These are phyloP conservation scores for Leptosphaerulina australis DNA, from an alignment of 2,329 filamentous ascomycete species.

Conservation along the genomic window DNA sequence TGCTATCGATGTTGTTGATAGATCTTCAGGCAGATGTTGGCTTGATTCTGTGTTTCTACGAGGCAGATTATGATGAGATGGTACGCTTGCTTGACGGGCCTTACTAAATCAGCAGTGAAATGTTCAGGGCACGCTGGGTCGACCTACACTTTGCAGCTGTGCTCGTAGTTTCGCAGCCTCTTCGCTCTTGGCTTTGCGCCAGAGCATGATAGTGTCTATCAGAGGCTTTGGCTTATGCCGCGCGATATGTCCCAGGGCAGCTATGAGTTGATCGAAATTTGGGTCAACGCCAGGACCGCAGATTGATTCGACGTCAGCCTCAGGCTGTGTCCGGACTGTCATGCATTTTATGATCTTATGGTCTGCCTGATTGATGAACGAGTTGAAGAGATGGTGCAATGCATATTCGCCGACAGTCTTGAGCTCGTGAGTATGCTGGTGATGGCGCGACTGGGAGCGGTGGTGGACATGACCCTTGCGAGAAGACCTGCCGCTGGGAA, in stretches of 20 bases:
- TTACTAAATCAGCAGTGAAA: conserved; percentile 27
- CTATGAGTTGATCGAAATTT: conserved; percentile 91
- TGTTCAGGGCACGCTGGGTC: background rate
- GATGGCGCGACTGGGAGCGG: conserved; percentile 70
- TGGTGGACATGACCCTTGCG: conserved; percentile 79
- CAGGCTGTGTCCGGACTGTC: conserved; percentile 75
- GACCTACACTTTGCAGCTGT: conserved; percentile 41
- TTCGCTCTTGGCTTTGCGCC: conserved; percentile 96
- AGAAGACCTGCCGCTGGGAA: conserved; percentile 66
- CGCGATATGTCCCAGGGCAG: conserved; percentile 90
- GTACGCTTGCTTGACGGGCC: conserved; percentile 38
- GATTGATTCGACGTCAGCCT: conserved; percentile 84
- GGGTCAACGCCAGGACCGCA: conserved; percentile 89
- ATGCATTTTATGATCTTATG: conserved; percentile 92
- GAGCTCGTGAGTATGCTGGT: conserved; percentile 71
- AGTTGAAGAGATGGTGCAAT: conserved; percentile 93
- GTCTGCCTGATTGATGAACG: conserved; percentile 96
- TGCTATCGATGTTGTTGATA: conserved; percentile 34
- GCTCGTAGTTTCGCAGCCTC: conserved; percentile 61
- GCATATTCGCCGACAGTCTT: conserved; percentile 99
- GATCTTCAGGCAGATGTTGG: conserved; percentile 34
- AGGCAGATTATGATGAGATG: conserved; percentile 34
- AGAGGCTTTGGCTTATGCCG: conserved; percentile 91
- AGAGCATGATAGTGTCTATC: conserved; percentile 97
- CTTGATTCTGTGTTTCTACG: conserved; percentile 47